Evolutionary conservation across 2,329 filamentous ascomycete species (phyloP), one percentile per base, ranked within the genome.

Genomic region (Exophiala viscosa): DNA sequence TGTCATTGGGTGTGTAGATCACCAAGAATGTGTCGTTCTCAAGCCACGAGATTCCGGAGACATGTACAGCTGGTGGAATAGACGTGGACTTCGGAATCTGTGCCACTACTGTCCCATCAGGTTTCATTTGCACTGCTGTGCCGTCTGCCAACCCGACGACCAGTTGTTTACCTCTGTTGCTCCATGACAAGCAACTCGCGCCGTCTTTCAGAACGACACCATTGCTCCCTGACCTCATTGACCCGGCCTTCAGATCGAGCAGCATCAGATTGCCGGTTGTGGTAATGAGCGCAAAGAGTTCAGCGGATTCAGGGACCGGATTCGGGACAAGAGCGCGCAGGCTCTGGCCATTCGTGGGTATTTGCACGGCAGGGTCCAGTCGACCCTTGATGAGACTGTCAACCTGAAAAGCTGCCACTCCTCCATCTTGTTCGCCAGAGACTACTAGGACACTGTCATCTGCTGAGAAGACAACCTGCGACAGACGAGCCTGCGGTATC

Each of bases 131-230:
- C 50, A 81, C 80, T 47, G 87, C 84, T 10, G 84, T 85, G 52
- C 93, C 93, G 70, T 96, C 83, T 5, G 78, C 84, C 62, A 93
- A 76, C 13, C 95, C 93, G 60, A 89, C 91, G 40, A 95, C 85
- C 39, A 99, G 76, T 67, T 97, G 92, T 68, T 96, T 99, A 42
- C 93, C 93, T 67, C 86, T 89, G 55, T 83, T 86, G 69, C 93
- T 99, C 93, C 95, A 99, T 50, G 88, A 86, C 5, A 89, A 80
- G 64, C 87, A 93, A 66, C 85, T 90, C 23, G 95, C 91, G 43
- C 87, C 85, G 23, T 80, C 76, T 64, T 85, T 88, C 58, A 95
- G 75, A 1, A 85, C 73, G 64, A 75, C 79, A 32, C 88, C 88
- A 59, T 82, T 83, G 15, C 76, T 63, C 1, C 81, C 81, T 32